Conservation (phyloP, 2,329 filamentous ascomycete genomes). For the Penicillium corylophilum region DNA sequence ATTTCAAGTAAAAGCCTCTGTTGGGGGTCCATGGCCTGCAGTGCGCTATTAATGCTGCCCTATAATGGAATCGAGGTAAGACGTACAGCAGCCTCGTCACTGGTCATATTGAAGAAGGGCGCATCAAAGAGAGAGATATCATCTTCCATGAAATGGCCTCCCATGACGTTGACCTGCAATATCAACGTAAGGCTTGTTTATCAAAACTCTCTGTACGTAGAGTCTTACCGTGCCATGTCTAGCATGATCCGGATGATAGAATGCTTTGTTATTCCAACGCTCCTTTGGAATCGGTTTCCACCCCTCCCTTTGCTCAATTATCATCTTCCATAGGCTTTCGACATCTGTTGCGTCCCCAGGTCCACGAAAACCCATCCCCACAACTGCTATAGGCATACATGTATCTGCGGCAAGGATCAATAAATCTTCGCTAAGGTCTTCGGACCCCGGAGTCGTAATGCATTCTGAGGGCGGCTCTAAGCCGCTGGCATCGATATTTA, state of each 20-base stretch:
- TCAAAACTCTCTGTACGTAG: background rate
- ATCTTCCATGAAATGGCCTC: constrained; percentile 27
- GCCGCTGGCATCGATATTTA: background rate
- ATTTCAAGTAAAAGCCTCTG: constrained; percentile 32
- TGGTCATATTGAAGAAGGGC: constrained; percentile 36
- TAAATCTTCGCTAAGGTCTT: background rate
- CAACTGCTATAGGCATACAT: constrained; percentile 24
- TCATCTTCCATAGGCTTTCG: constrained; percentile 24
- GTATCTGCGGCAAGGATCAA: background rate
- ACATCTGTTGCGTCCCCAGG: constrained; percentile 23
- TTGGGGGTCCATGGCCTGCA: constrained; percentile 32
- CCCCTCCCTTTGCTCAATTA: constrained; percentile 18
- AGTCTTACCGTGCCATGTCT: constrained; percentile 25
- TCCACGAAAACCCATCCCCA: constrained; percentile 28
- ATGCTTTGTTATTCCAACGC: constrained; percentile 24
- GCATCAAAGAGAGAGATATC: constrained; percentile 33
- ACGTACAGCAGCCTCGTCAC: constrained; percentile 30
- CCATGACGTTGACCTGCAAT: constrained; percentile 26
- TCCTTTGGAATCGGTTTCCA: constrained; percentile 20
- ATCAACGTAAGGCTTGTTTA: background rate
- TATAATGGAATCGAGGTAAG: no score
- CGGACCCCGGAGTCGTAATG: background rate
- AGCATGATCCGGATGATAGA: constrained; percentile 27
- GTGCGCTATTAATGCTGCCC: background rate
- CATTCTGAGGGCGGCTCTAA: background rate